phyloP scores from a whole-genome alignment of 306 rosid species.

The Fragaria vesca region DNA sequence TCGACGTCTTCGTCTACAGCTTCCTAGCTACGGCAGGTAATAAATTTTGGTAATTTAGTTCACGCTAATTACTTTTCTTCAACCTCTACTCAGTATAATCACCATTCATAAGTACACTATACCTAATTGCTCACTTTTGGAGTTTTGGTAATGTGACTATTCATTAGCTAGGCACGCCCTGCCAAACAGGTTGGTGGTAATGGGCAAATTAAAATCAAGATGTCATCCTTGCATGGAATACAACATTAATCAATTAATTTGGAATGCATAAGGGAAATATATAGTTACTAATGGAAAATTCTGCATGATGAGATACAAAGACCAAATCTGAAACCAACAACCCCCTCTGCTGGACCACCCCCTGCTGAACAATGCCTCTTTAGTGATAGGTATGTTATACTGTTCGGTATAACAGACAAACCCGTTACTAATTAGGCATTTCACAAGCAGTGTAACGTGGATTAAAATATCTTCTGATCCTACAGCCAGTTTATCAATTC shows the following conservation, averaged over 20 bases:
- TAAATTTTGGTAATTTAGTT: neutral
- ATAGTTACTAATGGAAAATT: neutral
- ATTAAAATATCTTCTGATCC: neutral
- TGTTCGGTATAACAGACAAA: too few relatives aligned
- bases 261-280: neutral
- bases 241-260: neutral
- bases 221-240: neutral
- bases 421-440: neutral
- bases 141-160: neutral
- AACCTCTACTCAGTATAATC: neutral
- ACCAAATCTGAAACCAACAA: too few relatives aligned
- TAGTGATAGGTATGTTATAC: too few relatives aligned
- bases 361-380: too few relatives aligned
- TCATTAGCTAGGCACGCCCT: neutral
- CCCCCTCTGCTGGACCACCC: too few relatives aligned
- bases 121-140: neutral
- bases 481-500: neutral
- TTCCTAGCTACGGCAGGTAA: slow-evolving; percentile 1
- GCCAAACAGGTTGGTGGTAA: neutral
- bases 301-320: too few relatives aligned
- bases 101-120: neutral
- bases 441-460: neutral
- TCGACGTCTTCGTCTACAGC: neutral
- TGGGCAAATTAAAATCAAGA: neutral
- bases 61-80: neutral